Conservation (phyloP, 108 stramenopile species). For the Cyclotella atomus region DNA sequence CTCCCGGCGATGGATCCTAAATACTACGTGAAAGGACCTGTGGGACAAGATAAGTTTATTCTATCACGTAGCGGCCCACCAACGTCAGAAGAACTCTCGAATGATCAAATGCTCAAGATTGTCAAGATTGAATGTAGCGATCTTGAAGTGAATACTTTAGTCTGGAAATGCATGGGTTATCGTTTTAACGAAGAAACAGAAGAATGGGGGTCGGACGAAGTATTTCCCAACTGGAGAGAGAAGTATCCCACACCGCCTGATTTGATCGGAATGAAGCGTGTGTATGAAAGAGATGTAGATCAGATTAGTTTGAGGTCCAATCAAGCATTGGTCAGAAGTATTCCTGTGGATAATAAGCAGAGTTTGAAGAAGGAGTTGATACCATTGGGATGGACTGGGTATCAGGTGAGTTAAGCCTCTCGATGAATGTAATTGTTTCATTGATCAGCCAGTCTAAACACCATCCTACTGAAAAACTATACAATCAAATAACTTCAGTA, state of each 20-base stretch:
- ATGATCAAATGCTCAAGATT: slow-evolving; percentile 83
- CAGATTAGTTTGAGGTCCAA: slow-evolving; percentile 75
- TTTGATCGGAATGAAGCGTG: slow-evolving; percentile 89
- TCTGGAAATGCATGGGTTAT: slow-evolving; percentile 97
- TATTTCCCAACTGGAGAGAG: slow-evolving; percentile 93
- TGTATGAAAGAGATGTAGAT: slow-evolving; percentile 89
- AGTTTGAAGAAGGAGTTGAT: slow-evolving; percentile 72
- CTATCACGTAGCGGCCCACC: slow-evolving; percentile 73
- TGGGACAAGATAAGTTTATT: slow-evolving; percentile 69
- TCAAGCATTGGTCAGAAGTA: slow-evolving; percentile 69
- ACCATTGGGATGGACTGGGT: slow-evolving; percentile 88
- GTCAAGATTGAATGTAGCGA: slow-evolving; percentile 73
- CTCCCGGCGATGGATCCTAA: slow-evolving; percentile 69
- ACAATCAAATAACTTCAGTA: slow-evolving; percentile 26
- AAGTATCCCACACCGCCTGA: slow-evolving; percentile 91
- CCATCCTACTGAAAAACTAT: not conserved
- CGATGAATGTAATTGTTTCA: not conserved
- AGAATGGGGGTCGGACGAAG: slow-evolving; percentile 67
- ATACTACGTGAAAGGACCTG: slow-evolving; percentile 58
- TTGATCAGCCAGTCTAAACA: not conserved
- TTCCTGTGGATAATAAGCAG: slow-evolving; percentile 88
- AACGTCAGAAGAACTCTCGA: slow-evolving; percentile 70
- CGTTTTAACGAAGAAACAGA: slow-evolving; percentile 61
- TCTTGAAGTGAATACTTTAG: slow-evolving; percentile 89
- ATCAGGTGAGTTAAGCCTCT: slow-evolving; percentile 51